phyloP scores from a whole-genome alignment of 1,284 basidiomycete species.

The Peniophora sp. region DNA sequence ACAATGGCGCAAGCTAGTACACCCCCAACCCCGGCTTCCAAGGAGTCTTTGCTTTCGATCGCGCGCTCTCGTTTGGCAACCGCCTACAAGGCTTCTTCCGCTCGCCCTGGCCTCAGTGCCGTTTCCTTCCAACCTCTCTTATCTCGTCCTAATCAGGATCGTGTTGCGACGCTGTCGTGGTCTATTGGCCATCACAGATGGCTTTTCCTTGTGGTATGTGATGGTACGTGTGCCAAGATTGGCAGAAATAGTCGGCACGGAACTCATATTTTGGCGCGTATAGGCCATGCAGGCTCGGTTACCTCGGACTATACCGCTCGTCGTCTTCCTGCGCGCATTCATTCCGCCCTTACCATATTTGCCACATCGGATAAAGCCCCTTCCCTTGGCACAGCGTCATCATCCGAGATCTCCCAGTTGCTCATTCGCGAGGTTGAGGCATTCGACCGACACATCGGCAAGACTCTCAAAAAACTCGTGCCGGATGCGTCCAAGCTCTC shows the following conservation, averaged over 20 bases:
- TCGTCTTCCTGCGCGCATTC: background rate
- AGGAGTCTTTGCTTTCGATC: background rate
- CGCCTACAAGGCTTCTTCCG: background rate
- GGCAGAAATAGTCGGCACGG: too few relatives aligned
- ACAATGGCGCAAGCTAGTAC: too few relatives aligned
- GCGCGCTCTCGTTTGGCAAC: background rate
- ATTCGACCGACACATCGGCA: background rate
- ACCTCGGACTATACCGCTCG: background rate
- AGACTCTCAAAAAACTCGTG: background rate
- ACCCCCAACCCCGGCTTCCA: too few relatives aligned
- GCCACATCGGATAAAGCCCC: background rate
- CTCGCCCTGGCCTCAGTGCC: background rate
- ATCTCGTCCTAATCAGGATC: background rate
- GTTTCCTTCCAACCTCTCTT: background rate
- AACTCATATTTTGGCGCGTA: too few relatives aligned
- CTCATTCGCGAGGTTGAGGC: background rate
- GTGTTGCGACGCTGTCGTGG: background rate
- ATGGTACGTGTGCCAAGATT: too few relatives aligned
- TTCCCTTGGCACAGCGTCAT: background rate
- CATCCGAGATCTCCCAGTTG: background rate
- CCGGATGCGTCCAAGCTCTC: background rate
- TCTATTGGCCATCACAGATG: background rate
- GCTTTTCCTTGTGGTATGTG: background rate
- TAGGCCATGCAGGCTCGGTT: background rate
- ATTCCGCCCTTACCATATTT: background rate